These are phyloP conservation scores for Parmales sp. DNA, from an alignment of 108 stramenopile species.

Conservation along the genomic window DNA sequence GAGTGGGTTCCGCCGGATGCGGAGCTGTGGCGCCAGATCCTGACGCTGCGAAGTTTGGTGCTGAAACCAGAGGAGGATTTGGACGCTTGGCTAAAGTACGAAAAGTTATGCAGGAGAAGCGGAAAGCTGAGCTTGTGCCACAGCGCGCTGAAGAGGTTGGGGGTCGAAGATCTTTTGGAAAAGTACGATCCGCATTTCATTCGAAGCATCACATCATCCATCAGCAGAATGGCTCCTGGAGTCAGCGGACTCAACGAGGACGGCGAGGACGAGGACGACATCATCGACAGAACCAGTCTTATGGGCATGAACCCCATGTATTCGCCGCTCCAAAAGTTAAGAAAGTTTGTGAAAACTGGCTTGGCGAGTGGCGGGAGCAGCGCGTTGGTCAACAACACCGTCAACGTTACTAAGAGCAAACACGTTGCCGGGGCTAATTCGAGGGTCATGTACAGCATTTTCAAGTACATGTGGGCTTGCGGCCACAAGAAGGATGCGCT, in stretches of 20 bases:
- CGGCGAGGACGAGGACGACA: too few relatives aligned
- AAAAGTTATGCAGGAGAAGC: slow-evolving; percentile 77
- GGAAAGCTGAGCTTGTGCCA: slow-evolving; percentile 68
- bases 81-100: slow-evolving; percentile 79
- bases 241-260: too few relatives aligned
- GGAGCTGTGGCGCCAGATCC: slow-evolving; percentile 70
- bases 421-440: not conserved
- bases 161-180: slow-evolving; percentile 44
- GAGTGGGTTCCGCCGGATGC: slow-evolving; percentile 41
- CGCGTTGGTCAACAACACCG: not conserved
- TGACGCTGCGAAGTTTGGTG: slow-evolving; percentile 78
- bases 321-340: not conserved
- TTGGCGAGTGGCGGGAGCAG: not conserved
- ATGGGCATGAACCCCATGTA: not conserved
- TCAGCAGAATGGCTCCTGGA: not conserved
- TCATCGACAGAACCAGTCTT: not conserved
- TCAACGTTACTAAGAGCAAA: not conserved
- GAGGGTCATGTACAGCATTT: slow-evolving; percentile 1
- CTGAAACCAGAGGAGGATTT: slow-evolving; percentile 79
- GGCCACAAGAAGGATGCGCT: not conserved
- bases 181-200: slow-evolving; percentile 41
- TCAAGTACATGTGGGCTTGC: slow-evolving; percentile 6
- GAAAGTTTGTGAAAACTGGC: not conserved
- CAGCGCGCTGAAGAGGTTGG: slow-evolving; percentile 63
- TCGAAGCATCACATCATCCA: not conserved